Evolutionary conservation across 2,329 filamentous ascomycete genomes (phyloP).

Genomic region (Stagonosporopsis vannaccii): DNA sequence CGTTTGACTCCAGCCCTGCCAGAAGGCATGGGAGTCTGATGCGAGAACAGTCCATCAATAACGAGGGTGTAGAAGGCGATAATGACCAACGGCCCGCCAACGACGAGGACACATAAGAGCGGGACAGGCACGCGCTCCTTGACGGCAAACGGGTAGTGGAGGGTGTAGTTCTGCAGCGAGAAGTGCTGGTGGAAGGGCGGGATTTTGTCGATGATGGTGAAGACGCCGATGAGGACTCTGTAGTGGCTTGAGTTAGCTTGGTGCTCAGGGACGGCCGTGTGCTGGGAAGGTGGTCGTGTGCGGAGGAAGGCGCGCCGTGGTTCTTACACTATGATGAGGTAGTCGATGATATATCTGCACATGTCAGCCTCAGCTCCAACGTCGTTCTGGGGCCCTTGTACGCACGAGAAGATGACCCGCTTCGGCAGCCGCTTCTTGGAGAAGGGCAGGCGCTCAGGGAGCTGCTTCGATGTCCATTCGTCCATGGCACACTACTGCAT

Average conservation of each 20-base stretch:
- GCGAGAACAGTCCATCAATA: constrained; percentile 66
- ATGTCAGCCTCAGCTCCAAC: constrained; percentile 29
- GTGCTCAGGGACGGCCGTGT: not conserved
- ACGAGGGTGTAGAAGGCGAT: constrained; percentile 65
- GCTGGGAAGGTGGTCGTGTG: constrained; percentile 46
- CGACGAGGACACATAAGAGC: constrained; percentile 58
- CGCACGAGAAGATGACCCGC: constrained; percentile 62
- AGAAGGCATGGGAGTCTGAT: constrained; percentile 48
- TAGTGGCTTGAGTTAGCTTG: constrained; percentile 26
- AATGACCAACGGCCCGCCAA: constrained; percentile 58
- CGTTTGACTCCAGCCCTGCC: constrained; percentile 40
- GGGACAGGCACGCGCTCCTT: constrained; percentile 63
- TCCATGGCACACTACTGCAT: constrained; percentile 42
- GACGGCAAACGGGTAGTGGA: constrained; percentile 65
- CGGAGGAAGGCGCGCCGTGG: constrained; percentile 16
- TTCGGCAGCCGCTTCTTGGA: constrained; percentile 60
- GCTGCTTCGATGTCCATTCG: constrained; percentile 46
- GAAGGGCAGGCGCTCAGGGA: constrained; percentile 59
- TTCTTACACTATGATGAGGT: constrained; percentile 64
- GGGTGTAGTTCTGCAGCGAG: constrained; percentile 62
- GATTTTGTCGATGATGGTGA: constrained; percentile 61
- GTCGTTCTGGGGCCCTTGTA: constrained; percentile 11
- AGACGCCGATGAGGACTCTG: constrained; percentile 60
- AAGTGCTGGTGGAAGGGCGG: constrained; percentile 66
- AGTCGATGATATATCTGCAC: constrained; percentile 64